These are phyloP conservation scores for Citrullus colocynthis DNA, from an alignment of 306 rosid genomes.

Conservation along the genomic window DNA sequence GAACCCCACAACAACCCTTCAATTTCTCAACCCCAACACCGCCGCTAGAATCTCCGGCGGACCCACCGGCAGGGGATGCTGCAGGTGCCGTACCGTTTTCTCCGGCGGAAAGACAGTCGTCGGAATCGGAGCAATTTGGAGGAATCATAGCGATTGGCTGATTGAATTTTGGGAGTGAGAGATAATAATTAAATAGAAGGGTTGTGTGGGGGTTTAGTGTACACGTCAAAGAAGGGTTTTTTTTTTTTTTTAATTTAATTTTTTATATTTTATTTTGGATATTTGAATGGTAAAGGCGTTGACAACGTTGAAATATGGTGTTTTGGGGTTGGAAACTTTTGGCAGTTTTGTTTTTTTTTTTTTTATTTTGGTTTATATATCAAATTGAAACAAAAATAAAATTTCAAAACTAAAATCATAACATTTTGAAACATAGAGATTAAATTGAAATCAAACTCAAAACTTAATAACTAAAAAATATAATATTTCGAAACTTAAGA, in stretches of 20 bases:
- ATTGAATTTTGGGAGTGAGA: neutral
- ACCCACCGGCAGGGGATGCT: neutral
- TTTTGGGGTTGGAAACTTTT: neutral
- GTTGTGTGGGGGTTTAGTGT: neutral
- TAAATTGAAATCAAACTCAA: too few relatives aligned
- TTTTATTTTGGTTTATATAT: too few relatives aligned
- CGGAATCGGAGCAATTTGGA: neutral
- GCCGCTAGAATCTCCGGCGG: neutral
- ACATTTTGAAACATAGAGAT: too few relatives aligned
- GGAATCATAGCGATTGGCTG: neutral
- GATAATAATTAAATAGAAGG: neutral
- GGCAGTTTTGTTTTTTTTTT: too few relatives aligned
- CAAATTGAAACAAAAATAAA: too few relatives aligned
- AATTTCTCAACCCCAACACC: neutral
- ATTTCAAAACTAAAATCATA: too few relatives aligned
- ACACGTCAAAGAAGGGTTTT: neutral
- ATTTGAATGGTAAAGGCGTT: neutral
- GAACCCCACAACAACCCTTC: slow-evolving; percentile 10
- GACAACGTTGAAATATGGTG: neutral
- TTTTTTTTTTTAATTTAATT: neutral
- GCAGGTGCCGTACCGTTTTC: neutral
- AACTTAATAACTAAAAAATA: too few relatives aligned
- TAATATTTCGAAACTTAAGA: neutral
- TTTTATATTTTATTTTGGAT: neutral
- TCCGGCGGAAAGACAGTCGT: neutral